A percentile compares a stretch with the other conserved stretches of the same genome.
Conservation (phyloP, 1,284 basidiomycete species). For the Cystobasidium pallidum region DNA sequence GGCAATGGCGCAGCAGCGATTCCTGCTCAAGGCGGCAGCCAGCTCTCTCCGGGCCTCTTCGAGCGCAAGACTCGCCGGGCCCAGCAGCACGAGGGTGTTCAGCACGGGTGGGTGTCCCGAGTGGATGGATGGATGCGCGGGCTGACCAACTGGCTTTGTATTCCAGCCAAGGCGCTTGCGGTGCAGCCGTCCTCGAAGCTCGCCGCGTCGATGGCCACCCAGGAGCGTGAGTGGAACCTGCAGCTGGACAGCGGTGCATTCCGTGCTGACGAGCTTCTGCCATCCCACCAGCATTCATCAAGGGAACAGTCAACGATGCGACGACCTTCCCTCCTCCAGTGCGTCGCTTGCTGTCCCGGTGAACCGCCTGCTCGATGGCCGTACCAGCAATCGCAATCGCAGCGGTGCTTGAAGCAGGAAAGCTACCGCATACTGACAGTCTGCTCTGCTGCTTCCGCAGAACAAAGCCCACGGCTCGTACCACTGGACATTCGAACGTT, state of each 20-base stretch:
- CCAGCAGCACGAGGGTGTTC: constrained; percentile 19
- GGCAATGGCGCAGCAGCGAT: constrained; percentile 22
- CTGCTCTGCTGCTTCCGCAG: neutral
- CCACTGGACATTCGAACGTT: constrained; percentile 97
- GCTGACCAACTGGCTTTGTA: neutral
- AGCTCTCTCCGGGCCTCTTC: constrained; percentile 7
- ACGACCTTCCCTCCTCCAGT: constrained; percentile 77
- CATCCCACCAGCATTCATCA: constrained; percentile 75
- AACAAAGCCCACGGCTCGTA: constrained; percentile 85
- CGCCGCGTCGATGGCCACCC: constrained; percentile 26
- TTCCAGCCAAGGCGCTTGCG: constrained; percentile 14
- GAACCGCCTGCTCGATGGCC: constrained; percentile 1
- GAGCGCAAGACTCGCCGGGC: constrained; percentile 7
- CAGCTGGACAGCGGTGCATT: neutral
- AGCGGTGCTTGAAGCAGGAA: neutral
- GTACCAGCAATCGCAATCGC: neutral
- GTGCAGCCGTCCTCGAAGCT: constrained; percentile 31
- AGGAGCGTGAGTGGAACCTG: constrained; percentile 38
- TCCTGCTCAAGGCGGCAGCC: constrained; percentile 30
- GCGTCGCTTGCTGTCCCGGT: too few relatives aligned
- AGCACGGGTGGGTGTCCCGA: constrained; percentile 14
- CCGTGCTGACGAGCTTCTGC: neutral
- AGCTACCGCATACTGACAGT: neutral
- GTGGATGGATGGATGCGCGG: neutral
- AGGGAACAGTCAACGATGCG: constrained; percentile 94